phyloP scores from a whole-genome alignment of 805 yeast species.

The Sugiyamaella chiloensis region DNA sequence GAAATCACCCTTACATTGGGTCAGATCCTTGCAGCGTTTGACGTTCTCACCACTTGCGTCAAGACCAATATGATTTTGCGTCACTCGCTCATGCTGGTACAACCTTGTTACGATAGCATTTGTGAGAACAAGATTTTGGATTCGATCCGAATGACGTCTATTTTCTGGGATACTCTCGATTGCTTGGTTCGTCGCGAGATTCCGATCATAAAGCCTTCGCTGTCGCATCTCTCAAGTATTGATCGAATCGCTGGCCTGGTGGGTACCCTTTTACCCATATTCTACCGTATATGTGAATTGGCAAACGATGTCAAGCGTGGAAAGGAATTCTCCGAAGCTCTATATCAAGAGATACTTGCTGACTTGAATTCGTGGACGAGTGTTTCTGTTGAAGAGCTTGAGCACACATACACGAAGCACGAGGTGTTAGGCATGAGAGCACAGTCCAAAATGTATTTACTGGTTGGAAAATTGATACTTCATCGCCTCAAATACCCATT shows the following conservation, averaged over 20 bases:
- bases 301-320: not conserved
- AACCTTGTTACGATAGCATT: not conserved
- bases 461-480: not conserved
- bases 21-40: not conserved
- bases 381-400: not conserved
- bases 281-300: not conserved
- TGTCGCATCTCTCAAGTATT: not conserved
- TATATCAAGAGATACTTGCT: not conserved
- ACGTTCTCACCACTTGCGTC: not conserved
- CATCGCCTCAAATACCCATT: not conserved
- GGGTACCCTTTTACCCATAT: not conserved
- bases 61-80: not conserved
- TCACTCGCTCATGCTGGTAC: not conserved
- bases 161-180: not conserved
- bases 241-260: not conserved
- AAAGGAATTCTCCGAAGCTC: not conserved
- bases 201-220: not conserved
- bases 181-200: not conserved
- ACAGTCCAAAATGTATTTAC: not conserved
- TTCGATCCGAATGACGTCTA: not conserved
- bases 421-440: not conserved
- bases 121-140: no score
- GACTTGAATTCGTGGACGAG: not conserved
- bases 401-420: not conserved
- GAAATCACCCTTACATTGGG: not conserved